Evolutionary conservation across 331 rosid species (phyloP).

Genomic region (Quercus lobata): DNA sequence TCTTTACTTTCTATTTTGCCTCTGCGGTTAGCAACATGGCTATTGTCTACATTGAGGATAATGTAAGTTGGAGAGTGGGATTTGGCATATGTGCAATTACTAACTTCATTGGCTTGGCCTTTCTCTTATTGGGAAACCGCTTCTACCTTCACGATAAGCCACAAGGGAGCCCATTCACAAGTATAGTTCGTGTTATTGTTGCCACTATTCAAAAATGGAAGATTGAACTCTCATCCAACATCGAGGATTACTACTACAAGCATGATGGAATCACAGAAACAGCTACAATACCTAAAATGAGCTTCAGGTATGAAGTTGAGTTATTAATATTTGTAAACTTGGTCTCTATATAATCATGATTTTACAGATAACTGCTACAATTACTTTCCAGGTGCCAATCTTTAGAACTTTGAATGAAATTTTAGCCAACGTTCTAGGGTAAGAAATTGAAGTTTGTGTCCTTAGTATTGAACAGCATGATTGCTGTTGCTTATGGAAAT

Average conservation of each 20-base stretch:
- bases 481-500: too few species aligned
- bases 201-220: conserved; percentile 52
- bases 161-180: conserved; percentile 38
- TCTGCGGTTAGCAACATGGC: neutral
- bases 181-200: conserved; percentile 42
- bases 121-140: conserved; percentile 36
- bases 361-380: too few species aligned
- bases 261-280: conserved; percentile 9
- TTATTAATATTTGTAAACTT: too few species aligned
- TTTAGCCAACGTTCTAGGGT: too few species aligned
- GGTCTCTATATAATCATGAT: too few species aligned
- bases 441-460: too few species aligned
- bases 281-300: neutral
- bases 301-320: neutral
- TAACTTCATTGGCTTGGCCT: conserved; percentile 14
- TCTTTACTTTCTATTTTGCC: conserved; percentile 24
- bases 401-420: too few species aligned
- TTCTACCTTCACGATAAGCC: conserved; percentile 38
- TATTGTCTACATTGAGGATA: conserved; percentile 4
- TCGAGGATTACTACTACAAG: conserved; percentile 32
- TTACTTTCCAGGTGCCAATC: too few species aligned
- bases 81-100: conserved; percentile 29
- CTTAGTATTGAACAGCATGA: too few species aligned
- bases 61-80: neutral
- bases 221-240: conserved; percentile 2